Evolutionary conservation across 1,284 basidiomycete species (phyloP).

Genomic region (Sanghuangporus sanghuang): DNA sequence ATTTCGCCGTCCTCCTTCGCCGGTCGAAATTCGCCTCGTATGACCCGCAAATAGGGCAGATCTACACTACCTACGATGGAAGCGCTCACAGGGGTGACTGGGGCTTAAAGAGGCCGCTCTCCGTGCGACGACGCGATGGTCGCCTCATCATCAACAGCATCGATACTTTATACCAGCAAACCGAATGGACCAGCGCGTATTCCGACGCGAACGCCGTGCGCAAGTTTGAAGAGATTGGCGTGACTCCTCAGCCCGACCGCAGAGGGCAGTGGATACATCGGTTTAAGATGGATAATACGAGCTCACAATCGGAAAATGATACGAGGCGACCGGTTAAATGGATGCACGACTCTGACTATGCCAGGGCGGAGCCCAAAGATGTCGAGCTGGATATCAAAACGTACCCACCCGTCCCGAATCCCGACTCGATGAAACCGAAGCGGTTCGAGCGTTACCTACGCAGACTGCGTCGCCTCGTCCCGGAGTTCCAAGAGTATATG

Average conservation of each 20-base stretch:
- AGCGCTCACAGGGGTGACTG: slow-evolving; percentile 70
- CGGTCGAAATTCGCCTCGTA: slow-evolving; percentile 73
- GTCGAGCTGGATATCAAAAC: slow-evolving; percentile 12
- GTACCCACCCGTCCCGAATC: slow-evolving; percentile 24
- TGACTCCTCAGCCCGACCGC: slow-evolving; percentile 30
- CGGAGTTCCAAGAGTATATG: slow-evolving; percentile 47
- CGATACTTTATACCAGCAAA: slow-evolving; percentile 67
- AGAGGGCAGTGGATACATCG: slow-evolving; percentile 27
- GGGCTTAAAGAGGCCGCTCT: slow-evolving; percentile 73
- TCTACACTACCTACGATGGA: slow-evolving; percentile 63
- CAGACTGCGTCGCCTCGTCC: slow-evolving; percentile 49
- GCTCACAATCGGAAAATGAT: slow-evolving; percentile 13
- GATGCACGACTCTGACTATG: slow-evolving; percentile 48
- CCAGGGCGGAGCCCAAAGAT: slow-evolving; percentile 36
- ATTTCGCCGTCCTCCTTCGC: slow-evolving; percentile 66
- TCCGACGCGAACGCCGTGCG: slow-evolving; percentile 57
- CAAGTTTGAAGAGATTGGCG: slow-evolving; percentile 59
- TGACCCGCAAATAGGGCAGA: slow-evolving; percentile 67
- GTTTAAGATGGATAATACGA: slow-evolving; percentile 27
- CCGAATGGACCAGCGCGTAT: slow-evolving; percentile 67
- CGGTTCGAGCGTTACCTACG: slow-evolving; percentile 57
- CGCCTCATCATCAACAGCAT: slow-evolving; percentile 54
- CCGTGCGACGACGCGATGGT: slow-evolving; percentile 50
- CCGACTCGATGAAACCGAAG: slow-evolving; percentile 31
- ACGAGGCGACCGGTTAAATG: not conserved